A percentile compares a stretch with the other conserved stretches of the same genome.
Evolutionary conservation across 257 asterid species (phyloP).

Genomic region (Fraxinus pennsylvanica): DNA sequence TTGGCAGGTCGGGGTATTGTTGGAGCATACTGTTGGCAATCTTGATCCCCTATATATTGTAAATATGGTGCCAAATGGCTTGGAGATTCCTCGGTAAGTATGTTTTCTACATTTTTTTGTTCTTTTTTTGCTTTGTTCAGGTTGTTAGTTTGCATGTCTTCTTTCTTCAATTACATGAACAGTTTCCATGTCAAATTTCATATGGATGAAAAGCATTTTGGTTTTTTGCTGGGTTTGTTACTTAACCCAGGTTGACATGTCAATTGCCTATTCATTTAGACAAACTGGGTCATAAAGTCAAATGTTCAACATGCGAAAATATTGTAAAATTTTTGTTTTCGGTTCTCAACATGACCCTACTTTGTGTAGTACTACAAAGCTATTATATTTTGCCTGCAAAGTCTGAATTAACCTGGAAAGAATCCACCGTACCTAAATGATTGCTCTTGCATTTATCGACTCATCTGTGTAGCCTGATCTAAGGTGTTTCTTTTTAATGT

Average conservation of each 20-base stretch:
- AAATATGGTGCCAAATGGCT: constrained; percentile 87
- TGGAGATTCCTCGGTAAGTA: constrained; percentile 94
- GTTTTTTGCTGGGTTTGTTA: not conserved
- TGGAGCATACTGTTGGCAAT: constrained; percentile 99
- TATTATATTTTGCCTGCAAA: not conserved
- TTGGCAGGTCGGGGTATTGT: constrained; percentile 86
- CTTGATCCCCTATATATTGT: constrained; percentile 97
- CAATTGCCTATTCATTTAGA: not conserved
- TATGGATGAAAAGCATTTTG: not conserved
- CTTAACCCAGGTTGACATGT: not conserved
- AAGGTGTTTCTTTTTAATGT: too few species aligned
- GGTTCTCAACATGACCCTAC: not conserved
- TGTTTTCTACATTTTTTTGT: not conserved
- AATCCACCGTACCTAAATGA: not conserved
- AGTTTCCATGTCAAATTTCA: not conserved
- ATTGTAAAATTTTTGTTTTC: not conserved
- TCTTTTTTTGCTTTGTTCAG: constrained; percentile 4
- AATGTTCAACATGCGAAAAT: not conserved
- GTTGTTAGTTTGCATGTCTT: constrained; percentile 13
- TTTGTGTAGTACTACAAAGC: not conserved
- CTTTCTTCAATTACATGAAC: not conserved
- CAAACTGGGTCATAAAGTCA: not conserved
- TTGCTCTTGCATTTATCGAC: not conserved
- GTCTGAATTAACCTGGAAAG: not conserved
- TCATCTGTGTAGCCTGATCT: too few species aligned